Base-by-base conservation (phyloP, 768 basidiomycete genomes). In the Mycena alexandri region DNA sequence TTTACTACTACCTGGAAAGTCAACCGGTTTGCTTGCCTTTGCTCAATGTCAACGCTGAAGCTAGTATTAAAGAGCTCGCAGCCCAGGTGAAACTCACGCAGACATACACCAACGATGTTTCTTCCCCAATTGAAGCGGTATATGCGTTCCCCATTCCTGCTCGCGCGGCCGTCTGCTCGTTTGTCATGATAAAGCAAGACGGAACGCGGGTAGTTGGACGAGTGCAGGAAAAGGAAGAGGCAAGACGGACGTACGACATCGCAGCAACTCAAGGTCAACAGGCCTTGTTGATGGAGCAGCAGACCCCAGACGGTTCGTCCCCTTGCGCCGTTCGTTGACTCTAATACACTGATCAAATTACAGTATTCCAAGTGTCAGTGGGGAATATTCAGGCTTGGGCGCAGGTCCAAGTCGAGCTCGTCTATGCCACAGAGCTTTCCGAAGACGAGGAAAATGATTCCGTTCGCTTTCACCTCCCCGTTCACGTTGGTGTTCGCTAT, bases 11-110 rank as follows among this genome's bases (percentile, higher is more conserved):
- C 56, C 9, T 29, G 17, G 52, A 55, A 29, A 19, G 24, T 17
- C 55, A 51, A 6, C 21, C 54, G 21, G 33, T 72, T 10, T 56
- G 65, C 11, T 52, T 72, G 9, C 65, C 71, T 21, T 54, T 72
- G 57, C 60, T 66, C 29, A 51, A 63, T 44, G 68, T 69, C 29
- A 29, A 17, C n/a, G 65, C 63, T 11, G 63, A 69, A 17, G 72
- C 65, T 10, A 60, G 34, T 21, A 74, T 73, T 38, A 68, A 68
- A 34, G 69, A 71, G 44, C 65, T 71, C 17, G 65, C 63, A 2
- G 70, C 72, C 4, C 68, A 67, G 44, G 72, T 73, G 36, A 69
- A 69, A 42, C 63, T 73, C 54, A 61, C 61, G 0, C 72, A 73
- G 42, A 67, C 61, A 17, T 73, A 66, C 51, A 52, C 34, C 11